These are phyloP conservation scores for Skeletonema grethae DNA, from an alignment of 108 stramenopile species.

Conservation along the genomic window DNA sequence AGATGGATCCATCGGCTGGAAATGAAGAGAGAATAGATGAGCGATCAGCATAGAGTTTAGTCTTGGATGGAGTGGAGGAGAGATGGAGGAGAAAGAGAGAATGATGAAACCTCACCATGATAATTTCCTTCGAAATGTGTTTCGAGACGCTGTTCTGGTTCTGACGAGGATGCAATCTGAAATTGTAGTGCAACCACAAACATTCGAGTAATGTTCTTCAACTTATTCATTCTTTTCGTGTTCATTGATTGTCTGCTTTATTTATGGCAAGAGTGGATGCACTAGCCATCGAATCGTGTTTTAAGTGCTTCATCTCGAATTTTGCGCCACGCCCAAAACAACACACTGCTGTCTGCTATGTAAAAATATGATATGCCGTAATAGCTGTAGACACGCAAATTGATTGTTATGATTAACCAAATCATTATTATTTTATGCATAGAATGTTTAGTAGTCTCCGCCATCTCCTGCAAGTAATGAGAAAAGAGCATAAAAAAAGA, in stretches of 20 bases:
- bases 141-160: not conserved
- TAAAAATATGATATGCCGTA: no score
- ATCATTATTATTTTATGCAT: constrained; percentile 8
- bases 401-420: not conserved
- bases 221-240: not conserved
- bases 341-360: no score
- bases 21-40: not conserved
- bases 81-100: not conserved
- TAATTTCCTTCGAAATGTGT: not conserved
- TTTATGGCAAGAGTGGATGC: no score
- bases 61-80: not conserved
- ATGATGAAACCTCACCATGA: not conserved
- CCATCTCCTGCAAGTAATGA: constrained; percentile 14
- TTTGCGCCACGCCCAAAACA: no score
- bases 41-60: not conserved
- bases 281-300: no score
- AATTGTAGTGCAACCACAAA: not conserved
- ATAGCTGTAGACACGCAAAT: not conserved
- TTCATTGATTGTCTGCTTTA: not conserved
- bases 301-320: no score
- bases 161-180: not conserved
- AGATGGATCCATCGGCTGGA: constrained; percentile 16
- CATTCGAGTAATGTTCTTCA: not conserved
- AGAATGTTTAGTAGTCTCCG: constrained; percentile 28
- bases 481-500: not conserved